Evolutionary conservation across 2,329 filamentous ascomycete genomes (phyloP), one percentile per base, ranked within the genome.

Genomic region (Monosporascus sp.): DNA sequence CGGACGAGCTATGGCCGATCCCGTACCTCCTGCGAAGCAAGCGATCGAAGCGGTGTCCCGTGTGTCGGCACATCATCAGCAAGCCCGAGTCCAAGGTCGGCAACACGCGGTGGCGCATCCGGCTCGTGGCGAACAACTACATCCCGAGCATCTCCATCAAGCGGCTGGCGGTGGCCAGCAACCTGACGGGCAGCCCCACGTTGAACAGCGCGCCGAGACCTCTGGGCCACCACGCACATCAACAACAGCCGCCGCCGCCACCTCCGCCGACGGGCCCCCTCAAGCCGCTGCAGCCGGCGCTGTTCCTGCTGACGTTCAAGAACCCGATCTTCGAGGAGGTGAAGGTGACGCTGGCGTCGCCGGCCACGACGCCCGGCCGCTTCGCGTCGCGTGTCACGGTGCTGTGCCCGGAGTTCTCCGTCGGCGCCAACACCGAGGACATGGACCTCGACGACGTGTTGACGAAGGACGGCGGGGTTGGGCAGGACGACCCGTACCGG

Each of bases 291-390:
- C 65, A 64, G 40, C 82, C 82, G 1, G 76, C 85, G 22, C 92
- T 97, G 67, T 95, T 91, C 70, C 80, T 97, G 41, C 79, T 99
- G 43, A 96, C 92, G 0, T 85, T 99, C 63, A 90, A 87, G 66
- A 99, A 99, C 66, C 92, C 94, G 24, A 85, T 97, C 59, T 99
- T 97, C 71, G 94, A 99, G 61, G 82, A 84, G 22, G 87, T 99
- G 60, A 88, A 87, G 55, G 87, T 99, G 53, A 93, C 88, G 0
- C 82, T 99, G 7, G 93, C 91, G 5, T 95, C 92, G 0, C 91
- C 93, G 0, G 82, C 86, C 24, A 80, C 80, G 9, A 95, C 90
- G 0, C 90, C 91, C 0, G 91, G 91, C 4, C 80, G 84, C 8
- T 88, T 92, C 63, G 79, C 82, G 1, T 88, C 87, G 52, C 88